These are phyloP conservation scores for Citrus cavaleriei DNA, from an alignment of 345 rosid genomes.

Conservation along the genomic window DNA sequence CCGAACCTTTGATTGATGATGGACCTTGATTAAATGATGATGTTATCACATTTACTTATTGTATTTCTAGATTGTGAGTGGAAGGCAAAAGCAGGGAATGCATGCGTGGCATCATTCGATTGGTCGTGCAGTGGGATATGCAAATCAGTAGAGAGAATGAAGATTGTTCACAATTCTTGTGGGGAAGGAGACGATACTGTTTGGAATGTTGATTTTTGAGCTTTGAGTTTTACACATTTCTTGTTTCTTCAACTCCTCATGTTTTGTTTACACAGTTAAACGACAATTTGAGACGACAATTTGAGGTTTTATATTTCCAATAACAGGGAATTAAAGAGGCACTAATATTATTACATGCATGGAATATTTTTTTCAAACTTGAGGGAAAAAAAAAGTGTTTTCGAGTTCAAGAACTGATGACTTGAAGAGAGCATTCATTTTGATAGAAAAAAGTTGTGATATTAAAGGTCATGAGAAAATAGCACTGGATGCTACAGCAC, in stretches of 20 bases:
- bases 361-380: too few relatives aligned
- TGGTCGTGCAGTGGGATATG: conserved; percentile 91
- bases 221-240: neutral
- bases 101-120: conserved; percentile 85
- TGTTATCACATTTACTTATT: neutral
- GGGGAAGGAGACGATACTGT: conserved; percentile 72
- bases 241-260: too few relatives aligned
- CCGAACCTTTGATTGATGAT: neutral
- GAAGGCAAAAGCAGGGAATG: conserved; percentile 70
- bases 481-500: neutral
- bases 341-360: neutral
- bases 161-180: conserved; percentile 55
- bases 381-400: too few relatives aligned
- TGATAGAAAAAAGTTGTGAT: neutral
- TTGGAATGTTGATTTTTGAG: conserved; percentile 42
- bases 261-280: neutral
- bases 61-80: conserved; percentile 53
- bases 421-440: neutral
- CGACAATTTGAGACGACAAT: neutral
- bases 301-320: neutral
- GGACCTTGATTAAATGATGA: neutral
- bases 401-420: neutral
- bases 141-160: conserved; percentile 75
- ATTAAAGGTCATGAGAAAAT: too few relatives aligned
- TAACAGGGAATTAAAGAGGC: neutral